These are phyloP conservation scores for Sporobolomyces phaffii DNA, from an alignment of 768 basidiomycete genomes.

Conservation along the genomic window DNA sequence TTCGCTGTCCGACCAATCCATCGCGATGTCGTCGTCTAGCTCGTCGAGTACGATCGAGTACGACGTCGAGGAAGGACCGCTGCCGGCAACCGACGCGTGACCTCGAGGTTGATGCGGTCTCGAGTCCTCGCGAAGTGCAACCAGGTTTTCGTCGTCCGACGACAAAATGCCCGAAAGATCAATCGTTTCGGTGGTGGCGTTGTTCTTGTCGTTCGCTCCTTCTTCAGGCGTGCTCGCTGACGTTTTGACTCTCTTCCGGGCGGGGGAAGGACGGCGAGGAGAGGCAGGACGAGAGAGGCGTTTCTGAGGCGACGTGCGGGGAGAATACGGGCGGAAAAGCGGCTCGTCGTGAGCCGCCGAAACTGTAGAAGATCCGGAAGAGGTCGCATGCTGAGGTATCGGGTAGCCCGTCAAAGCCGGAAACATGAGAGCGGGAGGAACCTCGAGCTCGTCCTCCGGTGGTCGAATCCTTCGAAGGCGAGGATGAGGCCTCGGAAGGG, in stretches of 20 bases:
- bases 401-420: neutral
- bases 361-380: neutral
- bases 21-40: conserved; percentile 9
- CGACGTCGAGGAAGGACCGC: neutral
- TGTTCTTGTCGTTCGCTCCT: too few species aligned
- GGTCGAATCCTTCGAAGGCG: neutral
- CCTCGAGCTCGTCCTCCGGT: neutral
- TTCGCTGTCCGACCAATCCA: conserved; percentile 28
- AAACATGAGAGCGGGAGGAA: neutral
- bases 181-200: neutral
- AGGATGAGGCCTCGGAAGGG: neutral
- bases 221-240: too few species aligned
- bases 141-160: conserved; percentile 18
- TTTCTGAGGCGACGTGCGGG: neutral
- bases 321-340: neutral
- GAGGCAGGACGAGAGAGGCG: neutral
- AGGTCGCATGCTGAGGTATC: neutral
- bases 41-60: neutral
- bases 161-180: conserved; percentile 12
- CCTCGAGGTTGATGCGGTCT: too few species aligned
- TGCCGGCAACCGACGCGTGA: too few species aligned
- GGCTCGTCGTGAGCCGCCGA: neutral
- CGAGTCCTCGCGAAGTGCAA: neutral
- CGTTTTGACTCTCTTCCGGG: neutral
- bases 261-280: neutral